phyloP scores from a whole-genome alignment of 192 early-diverging fungal genomes.

The Lobosporangium transversale region DNA sequence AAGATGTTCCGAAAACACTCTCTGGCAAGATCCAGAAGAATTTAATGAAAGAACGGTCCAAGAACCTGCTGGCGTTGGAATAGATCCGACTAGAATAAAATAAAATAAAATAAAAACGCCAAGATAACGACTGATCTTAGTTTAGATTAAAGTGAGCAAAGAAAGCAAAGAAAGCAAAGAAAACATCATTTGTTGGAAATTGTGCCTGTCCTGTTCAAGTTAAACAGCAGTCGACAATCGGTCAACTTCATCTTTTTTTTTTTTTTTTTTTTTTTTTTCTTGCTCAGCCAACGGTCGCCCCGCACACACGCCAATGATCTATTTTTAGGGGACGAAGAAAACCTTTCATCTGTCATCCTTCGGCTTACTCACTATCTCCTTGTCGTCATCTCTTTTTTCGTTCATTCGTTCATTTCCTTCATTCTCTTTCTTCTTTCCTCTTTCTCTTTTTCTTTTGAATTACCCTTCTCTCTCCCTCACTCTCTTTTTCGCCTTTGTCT shows the following conservation, averaged over 20 bases:
- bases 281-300: no score
- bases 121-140: not conserved
- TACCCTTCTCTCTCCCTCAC: not conserved
- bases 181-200: not conserved
- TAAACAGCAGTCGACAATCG: no score
- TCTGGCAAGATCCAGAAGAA: conserved; percentile 63
- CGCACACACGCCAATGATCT: no score
- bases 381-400: not conserved
- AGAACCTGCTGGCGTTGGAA: conserved; percentile 12
- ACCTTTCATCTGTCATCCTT: no score
- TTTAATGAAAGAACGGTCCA: conserved; percentile 44
- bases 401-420: not conserved
- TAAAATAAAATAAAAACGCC: no score
- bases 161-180: not conserved
- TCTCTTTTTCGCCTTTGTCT: not conserved
- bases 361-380: no score
- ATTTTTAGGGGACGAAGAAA: conserved; percentile 6
- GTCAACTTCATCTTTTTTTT: no score
- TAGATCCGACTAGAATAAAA: no score
- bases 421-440: not conserved
- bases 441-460: not conserved
- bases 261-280: no score
- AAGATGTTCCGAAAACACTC: conserved; percentile 55
- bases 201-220: no score
- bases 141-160: not conserved